Percentiles rank a stretch among this genome's conserved stretches.
Conservation (phyloP, 371 early-diverging fungal genomes). For the Mitosporidium daphniae region DNA sequence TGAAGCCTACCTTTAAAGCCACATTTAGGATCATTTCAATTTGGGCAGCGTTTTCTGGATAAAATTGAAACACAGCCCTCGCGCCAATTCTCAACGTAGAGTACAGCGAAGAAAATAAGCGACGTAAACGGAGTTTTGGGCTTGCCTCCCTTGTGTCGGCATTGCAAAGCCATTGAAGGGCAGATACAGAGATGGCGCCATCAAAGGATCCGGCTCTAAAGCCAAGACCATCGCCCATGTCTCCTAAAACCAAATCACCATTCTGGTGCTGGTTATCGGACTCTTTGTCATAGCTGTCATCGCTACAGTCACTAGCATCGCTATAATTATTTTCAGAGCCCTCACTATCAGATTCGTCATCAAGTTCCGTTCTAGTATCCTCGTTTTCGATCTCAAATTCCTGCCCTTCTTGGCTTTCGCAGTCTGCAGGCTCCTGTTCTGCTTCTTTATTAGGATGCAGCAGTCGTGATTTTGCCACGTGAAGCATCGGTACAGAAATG, state of each 20-base stretch:
- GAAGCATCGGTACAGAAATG: slow-evolving; percentile 71
- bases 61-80: slow-evolving; percentile 87
- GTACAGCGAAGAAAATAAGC: slow-evolving; percentile 71
- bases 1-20: slow-evolving; percentile 62
- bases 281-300: slow-evolving; percentile 2
- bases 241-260: slow-evolving; percentile 45
- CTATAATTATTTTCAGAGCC: not conserved
- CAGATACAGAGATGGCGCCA: slow-evolving; percentile 85
- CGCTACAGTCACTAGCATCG: not conserved
- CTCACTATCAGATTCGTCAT: slow-evolving; percentile 6
- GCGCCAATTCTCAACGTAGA: slow-evolving; percentile 46
- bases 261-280: slow-evolving; percentile 3
- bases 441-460: too few relatives aligned
- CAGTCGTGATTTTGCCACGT: too few relatives aligned
- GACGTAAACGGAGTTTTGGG: slow-evolving; percentile 38
- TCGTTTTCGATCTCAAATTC: too few relatives aligned
- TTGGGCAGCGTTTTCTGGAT: slow-evolving; percentile 78
- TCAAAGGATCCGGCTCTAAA: slow-evolving; percentile 89
- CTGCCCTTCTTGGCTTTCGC: too few relatives aligned
- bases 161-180: slow-evolving; percentile 93
- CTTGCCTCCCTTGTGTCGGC: slow-evolving; percentile 42
- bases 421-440: too few relatives aligned
- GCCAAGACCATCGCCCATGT: slow-evolving; percentile 72
- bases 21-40: slow-evolving; percentile 51
- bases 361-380: too few relatives aligned